Conservation (phyloP, 768 basidiomycete genomes). For the Pisolithus albus region DNA sequence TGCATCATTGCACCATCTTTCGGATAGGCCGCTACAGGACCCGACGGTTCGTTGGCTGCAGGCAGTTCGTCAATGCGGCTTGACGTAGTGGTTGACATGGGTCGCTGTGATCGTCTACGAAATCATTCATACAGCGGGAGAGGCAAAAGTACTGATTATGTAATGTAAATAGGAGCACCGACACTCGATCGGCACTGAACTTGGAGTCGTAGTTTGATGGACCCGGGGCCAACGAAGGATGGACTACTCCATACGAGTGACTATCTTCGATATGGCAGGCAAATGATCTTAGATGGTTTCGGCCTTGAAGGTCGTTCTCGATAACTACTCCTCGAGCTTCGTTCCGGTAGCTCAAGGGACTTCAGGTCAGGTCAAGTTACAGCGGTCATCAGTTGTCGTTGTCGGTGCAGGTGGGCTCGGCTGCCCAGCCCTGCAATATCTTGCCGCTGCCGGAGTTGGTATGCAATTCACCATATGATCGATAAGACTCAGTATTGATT, state of each 20-base stretch:
- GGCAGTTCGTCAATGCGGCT: slow-evolving; percentile 8
- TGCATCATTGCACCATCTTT: slow-evolving; percentile 37
- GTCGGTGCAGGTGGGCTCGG: slow-evolving; percentile 95
- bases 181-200: not conserved
- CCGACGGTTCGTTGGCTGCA: slow-evolving; percentile 8
- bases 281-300: slow-evolving; percentile 90
- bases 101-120: not conserved
- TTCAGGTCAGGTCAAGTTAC: slow-evolving; percentile 79
- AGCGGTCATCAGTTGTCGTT: slow-evolving; percentile 69
- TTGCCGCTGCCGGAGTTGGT: slow-evolving; percentile 91
- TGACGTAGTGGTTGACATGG: not conserved
- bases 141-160: too few relatives aligned
- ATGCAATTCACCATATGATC: slow-evolving; percentile 19
- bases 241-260: slow-evolving; percentile 48
- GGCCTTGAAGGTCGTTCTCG: slow-evolving; percentile 64
- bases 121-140: not conserved
- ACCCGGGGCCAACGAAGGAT: not conserved
- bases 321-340: not conserved
- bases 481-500: slow-evolving; percentile 3
- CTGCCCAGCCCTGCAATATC: slow-evolving; percentile 91
- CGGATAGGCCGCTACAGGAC: slow-evolving; percentile 11
- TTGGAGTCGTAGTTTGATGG: not conserved
- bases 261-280: slow-evolving; percentile 88
- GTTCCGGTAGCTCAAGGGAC: slow-evolving; percentile 1
- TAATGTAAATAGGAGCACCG: not conserved